Conservation (phyloP, 1,284 basidiomycete species). For the Quambalaria eucalypti region DNA sequence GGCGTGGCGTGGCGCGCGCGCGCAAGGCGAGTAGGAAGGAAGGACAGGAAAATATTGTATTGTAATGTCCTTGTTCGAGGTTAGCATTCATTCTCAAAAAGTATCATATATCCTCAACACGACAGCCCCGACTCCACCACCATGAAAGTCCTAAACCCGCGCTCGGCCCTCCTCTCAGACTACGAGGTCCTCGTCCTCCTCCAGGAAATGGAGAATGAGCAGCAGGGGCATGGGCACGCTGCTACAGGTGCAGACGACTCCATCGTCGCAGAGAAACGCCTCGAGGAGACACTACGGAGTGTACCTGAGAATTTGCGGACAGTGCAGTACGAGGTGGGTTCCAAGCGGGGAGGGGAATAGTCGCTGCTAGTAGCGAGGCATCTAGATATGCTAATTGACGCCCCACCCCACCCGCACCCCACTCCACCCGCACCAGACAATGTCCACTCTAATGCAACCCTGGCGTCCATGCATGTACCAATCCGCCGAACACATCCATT, state of each 20-base stretch:
- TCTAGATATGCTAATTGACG: constrained; percentile 18
- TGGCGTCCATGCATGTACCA: background rate
- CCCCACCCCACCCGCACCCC: constrained; percentile 6
- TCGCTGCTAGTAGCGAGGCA: constrained; percentile 11
- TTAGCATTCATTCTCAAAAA: no score
- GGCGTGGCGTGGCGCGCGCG: no score
- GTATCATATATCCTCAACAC: no score
- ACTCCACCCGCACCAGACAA: background rate
- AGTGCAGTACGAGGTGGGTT: constrained; percentile 75
- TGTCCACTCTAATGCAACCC: background rate
- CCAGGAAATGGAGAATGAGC: constrained; percentile 64
- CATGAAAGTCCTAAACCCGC: constrained; percentile 63
- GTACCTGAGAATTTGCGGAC: constrained; percentile 68
- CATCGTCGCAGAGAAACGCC: background rate
- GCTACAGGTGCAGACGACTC: constrained; percentile 11
- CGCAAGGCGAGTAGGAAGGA: no score
- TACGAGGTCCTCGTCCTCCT: constrained; percentile 74
- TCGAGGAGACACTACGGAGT: constrained; percentile 14
- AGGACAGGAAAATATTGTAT: no score
- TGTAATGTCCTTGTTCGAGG: no score
- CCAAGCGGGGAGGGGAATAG: no score
- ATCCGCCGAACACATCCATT: background rate
- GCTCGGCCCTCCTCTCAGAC: constrained; percentile 72
- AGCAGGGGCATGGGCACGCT: constrained; percentile 57
- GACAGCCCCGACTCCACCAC: no score